These are phyloP conservation scores for Neltuma alba DNA, from an alignment of 306 rosid genomes.

Conservation along the genomic window DNA sequence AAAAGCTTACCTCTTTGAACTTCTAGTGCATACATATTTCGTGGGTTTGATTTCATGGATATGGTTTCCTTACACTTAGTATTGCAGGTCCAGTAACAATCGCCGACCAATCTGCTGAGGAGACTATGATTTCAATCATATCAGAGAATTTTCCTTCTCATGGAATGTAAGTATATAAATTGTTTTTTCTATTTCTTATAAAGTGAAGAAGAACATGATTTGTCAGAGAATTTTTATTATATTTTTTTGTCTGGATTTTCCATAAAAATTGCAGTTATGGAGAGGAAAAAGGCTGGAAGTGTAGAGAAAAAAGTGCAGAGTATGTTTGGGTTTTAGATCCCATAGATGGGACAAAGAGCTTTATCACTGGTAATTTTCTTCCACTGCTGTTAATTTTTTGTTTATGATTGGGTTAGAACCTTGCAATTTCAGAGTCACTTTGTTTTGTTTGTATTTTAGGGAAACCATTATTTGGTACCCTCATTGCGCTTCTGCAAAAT, in stretches of 20 bases:
- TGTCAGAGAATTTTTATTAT: not conserved
- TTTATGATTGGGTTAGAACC: not conserved
- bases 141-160: conserved; percentile 60
- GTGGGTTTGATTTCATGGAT: not conserved
- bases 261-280: conserved; percentile 71
- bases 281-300: conserved; percentile 95
- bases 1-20: not conserved
- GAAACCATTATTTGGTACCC: conserved; percentile 93
- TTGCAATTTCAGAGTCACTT: not conserved
- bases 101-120: conserved; percentile 73
- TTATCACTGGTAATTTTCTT: conserved; percentile 73
- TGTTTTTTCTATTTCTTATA: not conserved
- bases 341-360: conserved; percentile 95
- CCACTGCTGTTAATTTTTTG: not conserved
- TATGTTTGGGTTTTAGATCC: conserved; percentile 97
- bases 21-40: not conserved
- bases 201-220: not conserved
- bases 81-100: conserved; percentile 79
- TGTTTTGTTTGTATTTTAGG: conserved; percentile 53
- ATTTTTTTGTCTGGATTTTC: conserved; percentile 1
- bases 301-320: conserved; percentile 66
- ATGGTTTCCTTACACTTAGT: not conserved
- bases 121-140: conserved; percentile 58
- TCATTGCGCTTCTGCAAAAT: conserved; percentile 74
- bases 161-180: conserved; percentile 49